These are phyloP conservation scores for Euphorbia schlechtendalii DNA, from an alignment of 441 rosid genomes.

Conservation along the genomic window DNA sequence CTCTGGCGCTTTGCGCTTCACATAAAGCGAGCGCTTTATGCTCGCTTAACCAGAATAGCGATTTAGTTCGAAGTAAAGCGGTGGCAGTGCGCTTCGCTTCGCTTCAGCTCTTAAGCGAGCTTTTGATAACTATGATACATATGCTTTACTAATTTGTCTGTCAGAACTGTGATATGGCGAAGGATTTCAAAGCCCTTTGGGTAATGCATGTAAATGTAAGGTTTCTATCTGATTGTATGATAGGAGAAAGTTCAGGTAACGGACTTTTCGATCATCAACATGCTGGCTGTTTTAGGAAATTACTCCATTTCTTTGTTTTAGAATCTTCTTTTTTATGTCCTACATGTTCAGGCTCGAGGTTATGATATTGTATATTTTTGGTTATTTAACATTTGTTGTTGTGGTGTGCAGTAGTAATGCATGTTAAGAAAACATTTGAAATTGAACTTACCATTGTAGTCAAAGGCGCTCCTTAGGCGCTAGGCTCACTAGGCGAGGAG, in stretches of 20 bases:
- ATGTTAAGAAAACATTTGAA: slow-evolving; percentile 12
- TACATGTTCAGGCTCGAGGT: background rate
- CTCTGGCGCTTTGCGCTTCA: too few species aligned
- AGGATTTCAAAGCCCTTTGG: background rate
- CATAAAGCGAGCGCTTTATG: too few species aligned
- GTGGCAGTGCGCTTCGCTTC: too few species aligned
- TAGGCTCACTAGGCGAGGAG: too few species aligned
- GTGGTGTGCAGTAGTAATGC: slow-evolving; percentile 6
- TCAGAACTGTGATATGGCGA: background rate
- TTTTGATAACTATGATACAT: too few species aligned
- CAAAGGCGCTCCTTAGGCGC: too few species aligned
- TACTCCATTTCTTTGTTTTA: background rate
- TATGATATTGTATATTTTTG: background rate
- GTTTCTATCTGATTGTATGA: background rate
- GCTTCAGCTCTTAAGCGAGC: too few species aligned
- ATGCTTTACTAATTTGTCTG: background rate
- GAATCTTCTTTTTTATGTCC: background rate
- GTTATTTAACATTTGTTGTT: background rate
- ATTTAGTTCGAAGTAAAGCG: too few species aligned
- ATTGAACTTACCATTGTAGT: too few species aligned
- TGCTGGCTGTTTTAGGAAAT: background rate
- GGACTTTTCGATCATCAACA: background rate
- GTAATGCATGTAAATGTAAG: background rate
- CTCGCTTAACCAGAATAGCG: too few species aligned
- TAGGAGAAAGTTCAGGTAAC: too few species aligned